phyloP scores from a whole-genome alignment of 331 rosid species.

The Ulmus americana region DNA sequence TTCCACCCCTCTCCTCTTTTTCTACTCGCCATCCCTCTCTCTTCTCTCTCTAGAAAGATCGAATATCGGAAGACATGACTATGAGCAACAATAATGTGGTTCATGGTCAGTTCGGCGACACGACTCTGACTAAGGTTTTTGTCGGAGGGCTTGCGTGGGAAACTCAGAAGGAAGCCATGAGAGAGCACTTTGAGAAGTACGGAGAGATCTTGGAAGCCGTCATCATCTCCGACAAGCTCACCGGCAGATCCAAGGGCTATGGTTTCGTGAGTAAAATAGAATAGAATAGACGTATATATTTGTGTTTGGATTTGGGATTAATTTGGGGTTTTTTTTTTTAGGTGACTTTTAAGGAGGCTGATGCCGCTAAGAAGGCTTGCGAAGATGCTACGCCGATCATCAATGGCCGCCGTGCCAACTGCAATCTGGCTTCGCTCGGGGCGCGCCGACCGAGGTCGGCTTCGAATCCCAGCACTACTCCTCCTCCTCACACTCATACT shows the following conservation, averaged over 20 bases:
- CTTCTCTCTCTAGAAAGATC: conserved; percentile 8
- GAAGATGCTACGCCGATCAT: conserved; percentile 63
- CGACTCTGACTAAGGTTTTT: conserved; percentile 75
- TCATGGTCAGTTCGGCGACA: conserved; percentile 55
- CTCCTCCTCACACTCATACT: conserved; percentile 22
- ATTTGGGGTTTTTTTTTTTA: background rate
- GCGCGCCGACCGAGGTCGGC: conserved; percentile 61
- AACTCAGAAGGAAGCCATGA: conserved; percentile 65
- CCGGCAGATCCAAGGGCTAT: conserved; percentile 91
- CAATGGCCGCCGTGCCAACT: conserved; percentile 81
- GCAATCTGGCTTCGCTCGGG: conserved; percentile 73
- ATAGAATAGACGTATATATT: background rate
- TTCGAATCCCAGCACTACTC: conserved; percentile 35
- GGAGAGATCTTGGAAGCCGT: conserved; percentile 89
- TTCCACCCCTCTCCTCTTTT: conserved; percentile 22
- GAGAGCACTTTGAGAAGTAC: conserved; percentile 59
- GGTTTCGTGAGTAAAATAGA: conserved; percentile 57
- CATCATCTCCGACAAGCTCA: conserved; percentile 66
- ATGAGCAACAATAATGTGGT: conserved; percentile 24
- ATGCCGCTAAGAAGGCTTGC: conserved; percentile 78
- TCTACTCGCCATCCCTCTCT: background rate
- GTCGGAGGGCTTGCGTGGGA: conserved; percentile 89
- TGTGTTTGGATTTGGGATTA: background rate
- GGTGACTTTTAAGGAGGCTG: conserved; percentile 80
- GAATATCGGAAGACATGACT: conserved; percentile 17